phyloP scores from a whole-genome alignment of 768 basidiomycete genomes.

The Rhizopogon rudus region DNA sequence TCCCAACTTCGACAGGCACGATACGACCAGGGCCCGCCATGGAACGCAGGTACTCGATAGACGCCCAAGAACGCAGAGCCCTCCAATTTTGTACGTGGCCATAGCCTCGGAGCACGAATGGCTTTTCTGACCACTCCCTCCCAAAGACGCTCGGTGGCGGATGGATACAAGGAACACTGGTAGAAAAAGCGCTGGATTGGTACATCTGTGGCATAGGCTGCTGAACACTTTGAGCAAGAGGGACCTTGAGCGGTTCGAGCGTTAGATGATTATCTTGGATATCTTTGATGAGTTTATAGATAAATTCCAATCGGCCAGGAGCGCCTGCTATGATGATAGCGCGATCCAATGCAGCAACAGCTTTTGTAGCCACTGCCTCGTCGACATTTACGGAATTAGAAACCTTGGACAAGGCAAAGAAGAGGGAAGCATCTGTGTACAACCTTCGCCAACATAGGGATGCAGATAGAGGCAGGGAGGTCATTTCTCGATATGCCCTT shows the following conservation, averaged over 20 bases:
- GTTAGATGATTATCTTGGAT: slow-evolving; percentile 43
- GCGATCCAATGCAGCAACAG: slow-evolving; percentile 64
- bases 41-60: slow-evolving; percentile 59
- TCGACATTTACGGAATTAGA: slow-evolving; percentile 7
- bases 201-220: slow-evolving; percentile 4
- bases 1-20: slow-evolving; percentile 88
- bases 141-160: slow-evolving; percentile 63
- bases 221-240: neutral
- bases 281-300: slow-evolving; percentile 54
- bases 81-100: slow-evolving; percentile 70
- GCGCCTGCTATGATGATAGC: slow-evolving; percentile 84
- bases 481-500: slow-evolving; percentile 47
- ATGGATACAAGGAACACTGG: slow-evolving; percentile 35
- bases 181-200: slow-evolving; percentile 1
- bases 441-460: slow-evolving; percentile 54
- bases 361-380: slow-evolving; percentile 29
- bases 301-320: slow-evolving; percentile 58
- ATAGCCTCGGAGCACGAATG: slow-evolving; percentile 62
- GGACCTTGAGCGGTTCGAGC: neutral
- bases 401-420: slow-evolving; percentile 43
- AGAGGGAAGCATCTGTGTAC: slow-evolving; percentile 72
- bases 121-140: slow-evolving; percentile 34
- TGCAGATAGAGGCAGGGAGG: slow-evolving; percentile 28
- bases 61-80: slow-evolving; percentile 72
- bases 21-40: slow-evolving; percentile 76